Conservation (phyloP, 305 asterid species). For the Rubia tinctorum region DNA sequence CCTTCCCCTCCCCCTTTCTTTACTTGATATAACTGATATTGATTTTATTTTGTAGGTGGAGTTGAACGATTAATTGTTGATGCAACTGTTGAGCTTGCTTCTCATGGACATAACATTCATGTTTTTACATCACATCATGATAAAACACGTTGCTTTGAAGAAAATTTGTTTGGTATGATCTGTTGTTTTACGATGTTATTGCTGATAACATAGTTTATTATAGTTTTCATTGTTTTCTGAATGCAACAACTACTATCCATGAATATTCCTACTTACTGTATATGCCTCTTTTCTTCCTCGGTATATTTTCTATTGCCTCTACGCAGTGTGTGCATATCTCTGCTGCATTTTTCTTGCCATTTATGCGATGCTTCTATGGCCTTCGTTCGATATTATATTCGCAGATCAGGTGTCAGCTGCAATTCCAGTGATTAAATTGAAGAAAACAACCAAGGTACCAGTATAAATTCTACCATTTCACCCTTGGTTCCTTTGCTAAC, state of each 20-base stretch:
- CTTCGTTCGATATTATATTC: constrained; percentile 67
- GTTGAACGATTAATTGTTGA: constrained; percentile 97
- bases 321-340: constrained; percentile 88
- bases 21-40: constrained; percentile 7
- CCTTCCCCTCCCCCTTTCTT: constrained; percentile 4
- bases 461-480: no score
- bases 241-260: constrained; percentile 33
- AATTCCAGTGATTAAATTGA: constrained; percentile 71
- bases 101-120: constrained; percentile 76
- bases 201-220: neutral
- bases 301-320: constrained; percentile 68
- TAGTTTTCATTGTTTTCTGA: neutral
- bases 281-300: constrained; percentile 88
- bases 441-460: constrained; percentile 68
- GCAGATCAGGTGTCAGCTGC: constrained; percentile 88
- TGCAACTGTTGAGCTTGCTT: constrained; percentile 87
- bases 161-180: constrained; percentile 69
- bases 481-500: no score
- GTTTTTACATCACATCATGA: constrained; percentile 96
- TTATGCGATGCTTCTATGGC: constrained; percentile 60
- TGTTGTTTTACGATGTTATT: neutral
- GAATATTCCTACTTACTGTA: constrained; percentile 72
- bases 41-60: constrained; percentile 53
- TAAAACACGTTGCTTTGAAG: constrained; percentile 85
- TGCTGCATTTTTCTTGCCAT: constrained; percentile 91